These are phyloP conservation scores for Epicoccum sorghinum DNA, from an alignment of 2,329 filamentous ascomycete genomes.

Conservation along the genomic window DNA sequence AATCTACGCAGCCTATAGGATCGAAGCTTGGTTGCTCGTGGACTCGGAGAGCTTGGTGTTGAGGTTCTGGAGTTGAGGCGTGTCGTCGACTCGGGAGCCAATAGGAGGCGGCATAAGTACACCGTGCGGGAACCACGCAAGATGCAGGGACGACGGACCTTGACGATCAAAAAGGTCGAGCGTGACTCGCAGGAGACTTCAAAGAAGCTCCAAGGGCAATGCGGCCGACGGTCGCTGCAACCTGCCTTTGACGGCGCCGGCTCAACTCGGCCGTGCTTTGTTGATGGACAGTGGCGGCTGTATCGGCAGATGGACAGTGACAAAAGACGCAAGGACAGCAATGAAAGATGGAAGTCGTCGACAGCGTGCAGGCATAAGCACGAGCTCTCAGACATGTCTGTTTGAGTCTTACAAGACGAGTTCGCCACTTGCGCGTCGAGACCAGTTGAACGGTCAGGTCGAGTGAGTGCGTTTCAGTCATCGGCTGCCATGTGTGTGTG, in stretches of 20 bases:
- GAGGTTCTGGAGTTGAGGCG: slow-evolving; percentile 36
- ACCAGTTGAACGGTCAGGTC: no score
- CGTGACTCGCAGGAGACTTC: slow-evolving; percentile 15
- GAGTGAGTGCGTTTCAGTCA: no score
- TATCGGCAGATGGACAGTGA: no score
- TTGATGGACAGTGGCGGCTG: neutral
- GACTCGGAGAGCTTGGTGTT: slow-evolving; percentile 40
- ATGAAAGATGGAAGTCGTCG: no score
- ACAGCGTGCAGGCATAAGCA: no score
- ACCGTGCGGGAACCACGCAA: slow-evolving; percentile 37
- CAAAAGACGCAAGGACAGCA: no score
- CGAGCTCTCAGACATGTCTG: no score
- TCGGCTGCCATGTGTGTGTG: no score
- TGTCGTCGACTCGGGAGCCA: slow-evolving; percentile 29
- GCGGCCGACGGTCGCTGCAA: slow-evolving; percentile 13
- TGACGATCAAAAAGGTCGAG: slow-evolving; percentile 14
- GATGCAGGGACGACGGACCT: slow-evolving; percentile 34
- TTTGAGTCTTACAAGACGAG: no score
- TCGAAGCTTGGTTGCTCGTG: slow-evolving; percentile 38
- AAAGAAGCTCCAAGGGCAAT: slow-evolving; percentile 7
- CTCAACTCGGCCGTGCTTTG: slow-evolving; percentile 2
- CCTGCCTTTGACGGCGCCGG: slow-evolving; percentile 9
- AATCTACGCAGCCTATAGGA: slow-evolving; percentile 39
- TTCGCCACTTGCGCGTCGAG: no score
- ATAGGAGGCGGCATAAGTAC: slow-evolving; percentile 27